phyloP scores from a whole-genome alignment of 2,329 filamentous ascomycete species.

The Colletotrichum graminicola region DNA sequence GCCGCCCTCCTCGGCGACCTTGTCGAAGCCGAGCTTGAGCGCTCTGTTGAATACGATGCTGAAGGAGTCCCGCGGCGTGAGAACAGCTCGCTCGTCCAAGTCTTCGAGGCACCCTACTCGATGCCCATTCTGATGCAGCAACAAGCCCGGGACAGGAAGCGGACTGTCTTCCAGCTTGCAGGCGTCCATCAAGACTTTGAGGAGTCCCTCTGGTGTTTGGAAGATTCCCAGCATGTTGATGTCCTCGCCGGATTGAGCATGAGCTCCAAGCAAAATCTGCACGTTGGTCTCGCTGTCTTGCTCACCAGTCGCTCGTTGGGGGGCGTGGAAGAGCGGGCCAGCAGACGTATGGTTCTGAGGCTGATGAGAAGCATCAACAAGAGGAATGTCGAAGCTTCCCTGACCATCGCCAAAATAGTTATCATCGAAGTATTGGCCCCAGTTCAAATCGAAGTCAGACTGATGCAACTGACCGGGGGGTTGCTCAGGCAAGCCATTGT shows the following conservation, averaged over 20 bases:
- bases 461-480: not conserved
- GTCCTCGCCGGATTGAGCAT: not conserved
- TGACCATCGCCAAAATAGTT: not conserved
- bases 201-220: not conserved
- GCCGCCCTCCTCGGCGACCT: conserved; percentile 47
- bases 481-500: not conserved
- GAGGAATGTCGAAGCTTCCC: not conserved
- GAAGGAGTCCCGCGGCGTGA: conserved; percentile 36
- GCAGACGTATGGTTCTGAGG: not conserved
- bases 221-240: conserved; percentile 5
- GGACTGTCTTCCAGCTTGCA: not conserved
- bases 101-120: not conserved
- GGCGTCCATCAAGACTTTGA: not conserved
- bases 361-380: not conserved
- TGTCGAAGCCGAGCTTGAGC: conserved; percentile 40
- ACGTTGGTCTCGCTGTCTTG: not conserved
- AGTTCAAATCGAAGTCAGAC: too few relatives aligned
- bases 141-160: not conserved
- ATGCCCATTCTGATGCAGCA: not conserved
- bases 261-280: not conserved
- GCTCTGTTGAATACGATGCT: conserved; percentile 23
- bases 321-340: too few relatives aligned
- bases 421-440: not conserved
- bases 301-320: not conserved
- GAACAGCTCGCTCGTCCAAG: conserved; percentile 26